These are phyloP conservation scores for Beta corolliflora DNA, from an alignment of 179 eudicot species.

Conservation along the genomic window DNA sequence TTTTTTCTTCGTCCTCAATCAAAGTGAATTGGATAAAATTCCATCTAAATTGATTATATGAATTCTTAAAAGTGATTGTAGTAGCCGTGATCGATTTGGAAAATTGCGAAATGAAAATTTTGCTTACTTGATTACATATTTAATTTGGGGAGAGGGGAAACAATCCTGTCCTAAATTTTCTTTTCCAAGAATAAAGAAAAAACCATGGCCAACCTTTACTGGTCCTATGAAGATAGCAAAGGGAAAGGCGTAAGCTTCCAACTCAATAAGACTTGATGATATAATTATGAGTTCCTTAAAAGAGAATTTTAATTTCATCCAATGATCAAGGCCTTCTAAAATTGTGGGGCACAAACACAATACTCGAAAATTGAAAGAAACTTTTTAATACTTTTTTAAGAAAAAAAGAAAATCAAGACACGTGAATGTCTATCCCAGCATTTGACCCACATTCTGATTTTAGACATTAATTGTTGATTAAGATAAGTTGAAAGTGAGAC, in stretches of 20 bases:
- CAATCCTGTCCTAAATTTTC: background rate
- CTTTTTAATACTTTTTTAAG: background rate
- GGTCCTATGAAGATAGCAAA: background rate
- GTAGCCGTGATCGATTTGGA: no score
- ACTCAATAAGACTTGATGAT: conserved; percentile 17
- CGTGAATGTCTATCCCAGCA: conserved; percentile 31
- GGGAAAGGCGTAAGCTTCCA: background rate
- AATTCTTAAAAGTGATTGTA: no score
- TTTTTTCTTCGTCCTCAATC: no score
- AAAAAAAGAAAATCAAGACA: conserved; percentile 17
- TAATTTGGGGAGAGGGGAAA: background rate
- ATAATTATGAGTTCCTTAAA: background rate
- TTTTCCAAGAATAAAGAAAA: background rate
- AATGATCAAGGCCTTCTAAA: conserved; percentile 7
- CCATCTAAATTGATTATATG: no score
- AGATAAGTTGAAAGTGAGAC: conserved; percentile 9
- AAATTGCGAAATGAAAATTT: no score
- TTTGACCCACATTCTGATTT: conserved; percentile 27
- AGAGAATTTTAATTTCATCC: background rate
- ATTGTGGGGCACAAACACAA: conserved; percentile 14
- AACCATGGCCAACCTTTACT: background rate
- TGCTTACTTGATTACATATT: no score
- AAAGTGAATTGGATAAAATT: no score
- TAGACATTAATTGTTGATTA: conserved; percentile 1
- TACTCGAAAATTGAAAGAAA: background rate